phyloP scores from a whole-genome alignment of 192 early-diverging fungal species.

The Entomortierella beljakovae region DNA sequence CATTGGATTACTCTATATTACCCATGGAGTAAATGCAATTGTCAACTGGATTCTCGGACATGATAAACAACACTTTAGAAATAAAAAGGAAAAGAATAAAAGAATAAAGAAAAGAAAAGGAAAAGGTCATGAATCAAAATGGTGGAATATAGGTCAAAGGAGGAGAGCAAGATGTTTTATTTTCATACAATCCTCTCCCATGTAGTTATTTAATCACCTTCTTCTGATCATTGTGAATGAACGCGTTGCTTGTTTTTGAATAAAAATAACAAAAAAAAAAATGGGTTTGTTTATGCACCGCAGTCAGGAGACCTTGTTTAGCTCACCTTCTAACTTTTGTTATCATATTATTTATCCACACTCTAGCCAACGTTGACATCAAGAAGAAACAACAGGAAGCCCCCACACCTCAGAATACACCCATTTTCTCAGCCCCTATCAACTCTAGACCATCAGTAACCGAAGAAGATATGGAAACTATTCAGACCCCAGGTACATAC shows the following conservation, averaged over 20 bases:
- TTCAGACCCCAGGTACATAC: constrained; percentile 48
- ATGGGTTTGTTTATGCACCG: too few species aligned
- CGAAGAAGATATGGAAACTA: constrained; percentile 37
- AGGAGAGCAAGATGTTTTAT: too few species aligned
- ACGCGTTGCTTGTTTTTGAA: too few species aligned
- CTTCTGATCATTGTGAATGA: too few species aligned
- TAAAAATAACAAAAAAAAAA: too few species aligned
- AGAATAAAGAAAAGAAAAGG: not conserved
- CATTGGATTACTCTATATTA: too few species aligned
- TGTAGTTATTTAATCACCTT: too few species aligned
- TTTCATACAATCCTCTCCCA: too few species aligned
- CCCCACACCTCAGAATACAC: constrained; percentile 72
- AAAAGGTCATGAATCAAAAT: not conserved
- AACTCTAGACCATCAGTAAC: constrained; percentile 35
- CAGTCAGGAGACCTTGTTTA: too few species aligned
- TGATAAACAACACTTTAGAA: not conserved
- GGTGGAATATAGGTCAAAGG: too few species aligned
- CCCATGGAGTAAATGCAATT: too few species aligned
- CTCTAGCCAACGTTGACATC: constrained; percentile 66
- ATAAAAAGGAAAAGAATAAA: not conserved
- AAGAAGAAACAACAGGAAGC: constrained; percentile 68
- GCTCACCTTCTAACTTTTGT: not conserved
- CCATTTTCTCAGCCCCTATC: constrained; percentile 65
- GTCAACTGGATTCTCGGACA: too few species aligned
- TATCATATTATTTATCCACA: not conserved